Percentiles rank a stretch among this genome's conserved stretches.
These are phyloP conservation scores for Rhodotorula diobovata DNA, from an alignment of 768 basidiomycete genomes.

Conservation along the genomic window DNA sequence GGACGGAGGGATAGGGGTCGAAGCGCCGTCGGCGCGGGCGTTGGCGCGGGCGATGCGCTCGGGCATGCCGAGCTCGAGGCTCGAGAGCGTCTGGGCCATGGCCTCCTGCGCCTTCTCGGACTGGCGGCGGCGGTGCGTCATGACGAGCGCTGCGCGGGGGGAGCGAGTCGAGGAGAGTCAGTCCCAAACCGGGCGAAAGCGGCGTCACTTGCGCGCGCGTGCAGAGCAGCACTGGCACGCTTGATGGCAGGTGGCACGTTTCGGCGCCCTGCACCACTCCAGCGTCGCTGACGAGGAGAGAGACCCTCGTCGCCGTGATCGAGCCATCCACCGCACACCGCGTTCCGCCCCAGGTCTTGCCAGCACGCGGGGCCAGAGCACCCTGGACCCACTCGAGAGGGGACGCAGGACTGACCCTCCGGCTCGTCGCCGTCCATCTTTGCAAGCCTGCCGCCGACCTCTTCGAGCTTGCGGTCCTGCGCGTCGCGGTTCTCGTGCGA, in stretches of 20 bases:
- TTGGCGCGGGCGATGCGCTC: conserved; percentile 39
- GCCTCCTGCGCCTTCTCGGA: conserved; percentile 38
- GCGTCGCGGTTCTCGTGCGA: not conserved
- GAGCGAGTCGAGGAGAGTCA: too few species aligned
- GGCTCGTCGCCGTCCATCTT: conserved; percentile 7
- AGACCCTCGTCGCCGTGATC: too few species aligned
- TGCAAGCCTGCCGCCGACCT: conserved; percentile 14
- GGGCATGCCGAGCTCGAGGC: conserved; percentile 35
- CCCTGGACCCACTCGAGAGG: too few species aligned
- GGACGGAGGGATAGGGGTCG: conserved; percentile 36
- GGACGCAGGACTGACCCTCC: not conserved
- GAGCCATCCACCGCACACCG: too few species aligned
- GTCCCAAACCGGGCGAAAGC: not conserved
- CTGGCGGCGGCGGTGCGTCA: conserved; percentile 36
- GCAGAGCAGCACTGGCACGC: too few species aligned
- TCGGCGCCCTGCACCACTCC: too few species aligned
- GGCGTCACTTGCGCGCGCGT: too few species aligned
- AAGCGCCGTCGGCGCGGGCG: conserved; percentile 36
- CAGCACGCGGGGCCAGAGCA: too few species aligned
- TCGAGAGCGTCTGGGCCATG: conserved; percentile 34
- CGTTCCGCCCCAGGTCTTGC: too few species aligned
- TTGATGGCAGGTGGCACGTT: too few species aligned
- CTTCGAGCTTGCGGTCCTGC: conserved; percentile 15
- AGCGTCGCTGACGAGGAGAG: too few species aligned
- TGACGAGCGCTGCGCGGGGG: conserved; percentile 22